Evolutionary conservation across 2,329 filamentous ascomycete species (phyloP), one percentile per base, ranked within the genome.

Genomic region (Colletotrichum sp.): DNA sequence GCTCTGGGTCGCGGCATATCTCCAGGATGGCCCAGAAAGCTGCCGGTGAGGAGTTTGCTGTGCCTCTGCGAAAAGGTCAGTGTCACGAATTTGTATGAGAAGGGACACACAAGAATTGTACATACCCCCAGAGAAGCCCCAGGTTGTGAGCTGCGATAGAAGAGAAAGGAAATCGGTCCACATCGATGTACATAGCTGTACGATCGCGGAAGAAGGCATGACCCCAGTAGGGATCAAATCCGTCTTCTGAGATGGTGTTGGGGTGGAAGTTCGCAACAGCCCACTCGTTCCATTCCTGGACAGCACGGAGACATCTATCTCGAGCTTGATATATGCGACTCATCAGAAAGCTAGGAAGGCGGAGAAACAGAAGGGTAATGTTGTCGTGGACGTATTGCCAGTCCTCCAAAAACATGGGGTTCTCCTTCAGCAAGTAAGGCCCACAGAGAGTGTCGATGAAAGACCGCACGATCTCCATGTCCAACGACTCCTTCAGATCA

Each of bases 101-200:
- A 8, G 3, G n/a, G 2, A 22, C n/a, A 22, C n/a, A 0, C 0
- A 2, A 52, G n/a, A 52, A 6, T 52, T 52, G n/a, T 2, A 22
- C 44, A 22, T 22, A 52, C 44, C 44, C 44, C 44, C 44, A 52
- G 44, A 52, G 44, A 8, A 52, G 44, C 4, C 44, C 44, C n/a
- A 52, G 44, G 10, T 52, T 52, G 6, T 52, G 44, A 8, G 44
- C 44, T 52, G 44, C 44, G 44, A 52, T 52, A 52, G 44, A 52
- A 52, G 44, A 52, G 1, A 52, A 52, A 8, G 44, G 44, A 3
- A 52, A 52, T 13, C 44, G 44, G n/a, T 52, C 44, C 3, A 52
- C 44, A 13, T 52, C 44, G 12, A 52, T 52, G 6, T 52, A 52
- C 44, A 52, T 52, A 0, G 44, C 44, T 24, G 44, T 52, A 22